Base-by-base conservation (phyloP, 495 filamentous ascomycete species). In the Evansstolkia leycettana region DNA sequence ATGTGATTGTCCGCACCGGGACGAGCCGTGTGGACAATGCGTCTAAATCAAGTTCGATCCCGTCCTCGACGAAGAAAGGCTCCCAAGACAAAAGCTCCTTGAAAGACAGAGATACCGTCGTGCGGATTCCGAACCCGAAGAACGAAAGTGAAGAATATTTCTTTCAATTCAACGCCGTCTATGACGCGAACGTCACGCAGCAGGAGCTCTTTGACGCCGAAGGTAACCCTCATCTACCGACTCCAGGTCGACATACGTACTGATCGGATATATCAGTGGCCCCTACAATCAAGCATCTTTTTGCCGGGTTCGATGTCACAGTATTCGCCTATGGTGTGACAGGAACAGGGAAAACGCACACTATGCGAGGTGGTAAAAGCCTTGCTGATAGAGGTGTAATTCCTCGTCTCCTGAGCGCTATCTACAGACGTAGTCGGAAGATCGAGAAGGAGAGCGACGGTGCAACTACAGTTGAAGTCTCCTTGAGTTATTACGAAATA, bases 251-350 rank as follows among this genome's bases (percentile, higher is more conserved):
- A 30, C 14, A 44, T 47, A 30, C 14, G 43, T 47, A 23, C 20
- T 23, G 9, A 23, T 23, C 20, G 20, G 4, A 9, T 9, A 9
- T 23, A 9, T 33, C 37, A 82, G 78, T 84, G n/a, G 58, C 75
- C 3, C 77, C 80, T 0, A 81, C 83, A 24, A 65, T 94, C 23
- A 94, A 94, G 47, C 80, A 93, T 37, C 75, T 98, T 4, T 94
- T 98, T 64, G 80, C 84, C 54, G 90, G 90, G 34, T 78, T 86
- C 44, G 90, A 98, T 55, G 78, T 93, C 17, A 94, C 87, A 2
- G 71, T 96, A 33, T 98, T 98, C 51, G 89, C 90, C 26, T 95
- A 98, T 48, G 90, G 90, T 26, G 84, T 88, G 14, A 96, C 90
- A 1, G 90, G 90, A 15, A 94, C 86, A 0, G 90, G 90, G 15